These are phyloP conservation scores for Centrapalus pauciflorus DNA, from an alignment of 129 eudicot species.

Conservation along the genomic window DNA sequence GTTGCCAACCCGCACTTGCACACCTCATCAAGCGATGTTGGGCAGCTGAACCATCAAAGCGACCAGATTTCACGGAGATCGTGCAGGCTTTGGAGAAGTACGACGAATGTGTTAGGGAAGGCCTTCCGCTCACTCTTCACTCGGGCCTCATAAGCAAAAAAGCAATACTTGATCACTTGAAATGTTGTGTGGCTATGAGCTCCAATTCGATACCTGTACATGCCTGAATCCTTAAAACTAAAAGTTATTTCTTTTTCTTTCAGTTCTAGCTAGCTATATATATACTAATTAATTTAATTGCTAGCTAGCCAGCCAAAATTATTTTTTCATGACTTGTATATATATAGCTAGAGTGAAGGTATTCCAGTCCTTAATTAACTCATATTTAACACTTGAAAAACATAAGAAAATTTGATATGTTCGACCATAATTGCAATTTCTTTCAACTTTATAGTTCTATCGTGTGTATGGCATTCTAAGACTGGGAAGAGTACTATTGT, in stretches of 20 bases:
- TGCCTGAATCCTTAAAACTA: constrained; percentile 42
- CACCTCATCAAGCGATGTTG: constrained; percentile 91
- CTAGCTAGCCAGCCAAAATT: constrained; percentile 9
- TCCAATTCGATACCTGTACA: constrained; percentile 77
- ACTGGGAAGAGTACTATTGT: too few relatives aligned
- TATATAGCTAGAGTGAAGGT: too few relatives aligned
- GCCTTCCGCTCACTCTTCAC: constrained; percentile 81
- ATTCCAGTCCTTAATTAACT: too few relatives aligned
- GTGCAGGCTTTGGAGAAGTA: constrained; percentile 77
- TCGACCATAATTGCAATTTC: too few relatives aligned
- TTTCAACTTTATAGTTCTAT: too few relatives aligned
- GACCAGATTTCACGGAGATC: constrained; percentile 88
- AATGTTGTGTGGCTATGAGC: constrained; percentile 57
- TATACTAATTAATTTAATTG: constrained; percentile 12
- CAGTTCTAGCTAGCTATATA: neutral
- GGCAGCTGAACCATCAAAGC: constrained; percentile 83
- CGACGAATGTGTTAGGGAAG: constrained; percentile 90
- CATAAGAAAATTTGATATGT: too few relatives aligned
- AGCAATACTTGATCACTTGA: constrained; percentile 61
- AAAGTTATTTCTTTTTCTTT: neutral
- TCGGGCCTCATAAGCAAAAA: constrained; percentile 52
- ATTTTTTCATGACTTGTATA: neutral
- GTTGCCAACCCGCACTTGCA: constrained; percentile 93
- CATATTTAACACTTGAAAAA: too few relatives aligned
- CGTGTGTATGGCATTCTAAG: too few relatives aligned